phyloP scores from a whole-genome alignment of 768 basidiomycete species.

The Termitomyces heimii region DNA sequence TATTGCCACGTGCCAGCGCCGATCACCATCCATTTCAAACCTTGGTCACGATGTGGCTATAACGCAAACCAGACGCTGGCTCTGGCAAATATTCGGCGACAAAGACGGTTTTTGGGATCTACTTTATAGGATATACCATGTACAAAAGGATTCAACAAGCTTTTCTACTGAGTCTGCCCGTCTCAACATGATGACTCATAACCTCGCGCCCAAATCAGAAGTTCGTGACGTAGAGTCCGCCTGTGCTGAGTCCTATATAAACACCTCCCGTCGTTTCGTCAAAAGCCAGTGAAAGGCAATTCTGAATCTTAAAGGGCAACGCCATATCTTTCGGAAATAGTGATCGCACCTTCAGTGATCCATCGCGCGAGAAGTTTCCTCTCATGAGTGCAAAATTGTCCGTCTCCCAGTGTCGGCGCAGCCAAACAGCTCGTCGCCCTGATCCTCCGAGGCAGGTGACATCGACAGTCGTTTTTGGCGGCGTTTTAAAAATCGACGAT shows the following conservation, averaged over 20 bases:
- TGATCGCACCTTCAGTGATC: constrained; percentile 23
- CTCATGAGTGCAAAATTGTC: constrained; percentile 46
- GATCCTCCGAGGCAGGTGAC: constrained; percentile 31
- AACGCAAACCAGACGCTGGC: too few relatives aligned
- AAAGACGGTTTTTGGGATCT: too few relatives aligned
- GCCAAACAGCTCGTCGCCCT: constrained; percentile 47
- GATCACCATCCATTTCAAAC: constrained; percentile 8
- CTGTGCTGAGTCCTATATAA: constrained; percentile 44
- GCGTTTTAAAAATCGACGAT: constrained; percentile 4
- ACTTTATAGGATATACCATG: background rate
- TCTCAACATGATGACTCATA: background rate
- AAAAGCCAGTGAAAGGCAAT: constrained; percentile 42
- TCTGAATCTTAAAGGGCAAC: constrained; percentile 44
- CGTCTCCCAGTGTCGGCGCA: constrained; percentile 44
- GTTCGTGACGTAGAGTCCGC: constrained; percentile 45
- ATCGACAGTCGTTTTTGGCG: constrained; percentile 10
- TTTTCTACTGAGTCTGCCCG: too few relatives aligned
- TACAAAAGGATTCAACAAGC: background rate
- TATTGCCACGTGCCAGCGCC: constrained; percentile 13
- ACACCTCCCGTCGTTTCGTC: constrained; percentile 52
- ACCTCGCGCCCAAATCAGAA: constrained; percentile 18
- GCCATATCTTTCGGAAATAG: constrained; percentile 41
- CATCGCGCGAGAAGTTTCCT: constrained; percentile 30
- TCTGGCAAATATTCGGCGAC: too few relatives aligned
- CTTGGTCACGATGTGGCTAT: too few relatives aligned